phyloP scores from a whole-genome alignment of 208 protist genomes.

The Chromosphaera perkinsii region DNA sequence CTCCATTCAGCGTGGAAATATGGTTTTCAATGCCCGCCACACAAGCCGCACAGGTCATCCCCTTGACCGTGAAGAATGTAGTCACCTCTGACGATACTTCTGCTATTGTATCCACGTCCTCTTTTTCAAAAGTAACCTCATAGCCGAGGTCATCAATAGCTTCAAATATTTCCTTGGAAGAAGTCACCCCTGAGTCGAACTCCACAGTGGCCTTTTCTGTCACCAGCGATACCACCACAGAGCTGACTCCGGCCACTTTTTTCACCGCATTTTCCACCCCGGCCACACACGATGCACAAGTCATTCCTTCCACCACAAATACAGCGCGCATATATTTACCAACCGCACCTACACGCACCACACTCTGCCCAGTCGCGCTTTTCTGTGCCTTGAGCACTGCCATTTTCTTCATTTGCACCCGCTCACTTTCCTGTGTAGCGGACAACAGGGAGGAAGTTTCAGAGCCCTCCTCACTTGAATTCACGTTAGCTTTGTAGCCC shows the following conservation, averaged over 20 bases:
- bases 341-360: too few species aligned
- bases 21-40: slow-evolving; percentile 6
- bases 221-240: slow-evolving; percentile 8
- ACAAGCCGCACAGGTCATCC: slow-evolving; percentile 44
- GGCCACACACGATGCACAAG: slow-evolving; percentile 22
- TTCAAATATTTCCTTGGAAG: neutral
- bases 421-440: too few species aligned
- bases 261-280: neutral
- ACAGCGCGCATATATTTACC: too few species aligned
- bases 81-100: neutral
- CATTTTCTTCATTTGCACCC: too few species aligned
- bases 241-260: neutral
- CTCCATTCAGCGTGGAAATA: neutral
- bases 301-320: slow-evolving; percentile 17
- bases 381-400: too few species aligned
- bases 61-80: neutral
- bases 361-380: too few species aligned
- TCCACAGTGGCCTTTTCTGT: neutral
- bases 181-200: neutral
- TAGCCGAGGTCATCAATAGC: slow-evolving; percentile 23
- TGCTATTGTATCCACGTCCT: neutral
- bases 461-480: too few species aligned
- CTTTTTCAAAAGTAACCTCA: neutral
- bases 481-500: too few species aligned
- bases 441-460: too few species aligned